Evolutionary conservation across 1,139 yeast genomes (phyloP).

Genomic region (Williopsis jadinii): DNA sequence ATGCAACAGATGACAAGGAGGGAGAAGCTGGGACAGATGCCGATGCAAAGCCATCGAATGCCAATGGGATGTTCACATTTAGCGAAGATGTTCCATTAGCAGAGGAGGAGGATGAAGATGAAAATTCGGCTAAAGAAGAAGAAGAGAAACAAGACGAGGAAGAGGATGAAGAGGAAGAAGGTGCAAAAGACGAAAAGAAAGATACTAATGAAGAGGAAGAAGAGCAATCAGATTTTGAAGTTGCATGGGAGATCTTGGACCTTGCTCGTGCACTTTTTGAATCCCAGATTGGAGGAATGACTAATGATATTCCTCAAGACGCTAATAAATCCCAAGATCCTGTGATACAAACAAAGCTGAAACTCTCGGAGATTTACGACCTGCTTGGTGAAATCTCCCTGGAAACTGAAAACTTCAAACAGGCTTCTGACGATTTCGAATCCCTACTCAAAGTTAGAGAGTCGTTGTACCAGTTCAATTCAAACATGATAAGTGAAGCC

Average conservation of each 20-base stretch:
- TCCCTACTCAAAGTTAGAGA: conserved; percentile 50
- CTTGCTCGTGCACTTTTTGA: conserved; percentile 62
- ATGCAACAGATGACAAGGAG: conserved; percentile 15
- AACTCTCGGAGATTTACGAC: conserved; percentile 71
- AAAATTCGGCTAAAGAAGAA: conserved; percentile 33
- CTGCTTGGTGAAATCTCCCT: conserved; percentile 83
- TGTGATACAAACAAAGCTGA: conserved; percentile 35
- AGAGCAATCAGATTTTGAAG: conserved; percentile 68
- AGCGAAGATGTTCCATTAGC: conserved; percentile 44
- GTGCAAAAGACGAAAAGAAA: conserved; percentile 23
- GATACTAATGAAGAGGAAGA: conserved; percentile 31
- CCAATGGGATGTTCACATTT: conserved; percentile 41
- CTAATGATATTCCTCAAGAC: conserved; percentile 8
- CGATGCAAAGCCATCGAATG: not conserved
- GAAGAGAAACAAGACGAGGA: conserved; percentile 29
- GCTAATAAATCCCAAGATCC: conserved; percentile 24
- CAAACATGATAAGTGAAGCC: conserved; percentile 66
- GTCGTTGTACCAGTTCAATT: conserved; percentile 38
- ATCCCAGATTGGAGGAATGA: conserved; percentile 3
- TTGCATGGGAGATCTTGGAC: conserved; percentile 85
- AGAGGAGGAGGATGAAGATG: conserved; percentile 36
- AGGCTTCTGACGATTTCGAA: conserved; percentile 63
- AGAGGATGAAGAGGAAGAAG: conserved; percentile 25
- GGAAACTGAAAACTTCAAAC: conserved; percentile 77
- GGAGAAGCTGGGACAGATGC: conserved; percentile 8